Evolutionary conservation across 2,329 filamentous ascomycete species (phyloP).

Genomic region (Beauveria scarabaeidicola): DNA sequence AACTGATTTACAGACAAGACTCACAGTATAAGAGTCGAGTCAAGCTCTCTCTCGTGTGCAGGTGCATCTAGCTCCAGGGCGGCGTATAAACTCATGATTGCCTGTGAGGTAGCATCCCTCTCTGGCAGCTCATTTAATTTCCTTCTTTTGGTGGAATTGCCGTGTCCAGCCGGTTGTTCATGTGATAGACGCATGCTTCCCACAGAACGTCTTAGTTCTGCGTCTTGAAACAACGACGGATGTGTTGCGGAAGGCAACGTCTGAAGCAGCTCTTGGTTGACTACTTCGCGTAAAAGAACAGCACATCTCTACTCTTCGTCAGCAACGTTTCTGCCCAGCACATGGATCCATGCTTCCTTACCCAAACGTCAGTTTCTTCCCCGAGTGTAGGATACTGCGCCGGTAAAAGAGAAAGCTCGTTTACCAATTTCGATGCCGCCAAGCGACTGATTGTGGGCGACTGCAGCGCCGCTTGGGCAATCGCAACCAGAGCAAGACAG

Average conservation of each 20-base stretch:
- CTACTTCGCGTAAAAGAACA: conserved; percentile 3
- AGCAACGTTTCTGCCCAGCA: neutral
- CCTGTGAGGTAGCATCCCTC: neutral
- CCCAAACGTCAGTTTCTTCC: conserved; percentile 33
- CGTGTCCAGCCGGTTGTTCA: neutral
- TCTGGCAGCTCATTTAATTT: neutral
- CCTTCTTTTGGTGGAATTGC: neutral
- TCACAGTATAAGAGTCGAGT: neutral
- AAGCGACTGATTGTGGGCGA: conserved; percentile 30
- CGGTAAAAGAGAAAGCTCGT: conserved; percentile 30
- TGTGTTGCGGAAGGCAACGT: conserved; percentile 2
- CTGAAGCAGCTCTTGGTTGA: neutral
- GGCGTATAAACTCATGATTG: neutral
- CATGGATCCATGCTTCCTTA: conserved; percentile 18
- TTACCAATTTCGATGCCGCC: conserved; percentile 33
- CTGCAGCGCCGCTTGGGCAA: conserved; percentile 28
- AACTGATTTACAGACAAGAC: neutral
- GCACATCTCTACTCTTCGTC: conserved; percentile 6
- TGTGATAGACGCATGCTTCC: conserved; percentile 22
- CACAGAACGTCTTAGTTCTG: conserved; percentile 21
- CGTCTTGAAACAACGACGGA: conserved; percentile 15
- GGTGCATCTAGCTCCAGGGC: neutral
- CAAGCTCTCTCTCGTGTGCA: neutral
- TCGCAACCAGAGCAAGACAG: conserved; percentile 29
- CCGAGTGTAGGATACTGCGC: conserved; percentile 23